Conservation (phyloP, 2,329 filamentous ascomycete species). For the Aspergillus sp. region DNA sequence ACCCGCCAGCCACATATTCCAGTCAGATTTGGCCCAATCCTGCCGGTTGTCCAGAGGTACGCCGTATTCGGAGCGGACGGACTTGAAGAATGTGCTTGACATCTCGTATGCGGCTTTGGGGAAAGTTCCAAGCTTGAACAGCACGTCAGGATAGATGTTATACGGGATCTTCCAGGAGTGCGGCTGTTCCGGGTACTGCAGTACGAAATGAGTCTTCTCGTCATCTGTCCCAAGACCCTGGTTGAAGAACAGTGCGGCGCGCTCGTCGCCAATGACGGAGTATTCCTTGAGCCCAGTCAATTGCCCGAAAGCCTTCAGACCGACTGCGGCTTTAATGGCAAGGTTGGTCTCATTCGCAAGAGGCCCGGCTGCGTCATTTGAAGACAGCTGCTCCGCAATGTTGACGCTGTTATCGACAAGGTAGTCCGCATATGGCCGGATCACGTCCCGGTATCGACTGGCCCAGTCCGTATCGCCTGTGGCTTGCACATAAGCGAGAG, state of each 20-base stretch:
- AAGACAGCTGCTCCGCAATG: conserved; percentile 35
- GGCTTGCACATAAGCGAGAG: conserved; percentile 32
- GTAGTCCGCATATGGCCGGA: conserved; percentile 37
- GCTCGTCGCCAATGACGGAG: conserved; percentile 27
- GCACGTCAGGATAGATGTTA: conserved; percentile 37
- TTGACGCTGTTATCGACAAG: conserved; percentile 34
- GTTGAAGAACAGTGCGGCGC: conserved; percentile 29
- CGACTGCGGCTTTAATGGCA: conserved; percentile 43
- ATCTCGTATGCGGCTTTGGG: conserved; percentile 29
- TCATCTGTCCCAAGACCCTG: conserved; percentile 30
- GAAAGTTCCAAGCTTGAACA: conserved; percentile 36
- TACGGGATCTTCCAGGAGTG: conserved; percentile 34
- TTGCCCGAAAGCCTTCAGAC: conserved; percentile 39
- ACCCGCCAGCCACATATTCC: conserved; percentile 40
- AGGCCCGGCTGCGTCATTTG: conserved; percentile 37
- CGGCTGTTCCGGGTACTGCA: conserved; percentile 31
- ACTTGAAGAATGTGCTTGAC: conserved; percentile 31
- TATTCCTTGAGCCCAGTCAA: conserved; percentile 33
- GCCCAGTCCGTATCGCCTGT: conserved; percentile 35
- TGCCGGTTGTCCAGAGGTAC: conserved; percentile 35
- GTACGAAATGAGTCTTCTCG: conserved; percentile 33
- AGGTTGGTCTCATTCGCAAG: conserved; percentile 42
- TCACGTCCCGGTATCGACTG: conserved; percentile 26
- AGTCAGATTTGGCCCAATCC: conserved; percentile 39
- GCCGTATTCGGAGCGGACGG: conserved; percentile 30